These are phyloP conservation scores for Phytophthora pinifolia DNA, from an alignment of 352 stramenopile species.

Conservation along the genomic window DNA sequence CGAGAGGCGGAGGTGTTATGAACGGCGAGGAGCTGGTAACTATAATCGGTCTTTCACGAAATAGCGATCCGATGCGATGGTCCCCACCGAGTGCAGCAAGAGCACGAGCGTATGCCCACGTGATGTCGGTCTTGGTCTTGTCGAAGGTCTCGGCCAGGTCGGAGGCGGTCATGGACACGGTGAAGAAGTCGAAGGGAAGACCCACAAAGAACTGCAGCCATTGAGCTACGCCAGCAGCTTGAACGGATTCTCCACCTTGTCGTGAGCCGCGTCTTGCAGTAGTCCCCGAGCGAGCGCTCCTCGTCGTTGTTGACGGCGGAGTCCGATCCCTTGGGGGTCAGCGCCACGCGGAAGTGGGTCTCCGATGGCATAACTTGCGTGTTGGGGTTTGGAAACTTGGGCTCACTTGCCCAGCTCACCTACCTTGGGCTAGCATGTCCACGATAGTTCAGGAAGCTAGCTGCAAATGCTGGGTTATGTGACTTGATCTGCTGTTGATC, in stretches of 20 bases:
- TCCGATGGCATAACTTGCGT: conserved; percentile 17
- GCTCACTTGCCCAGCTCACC: no score
- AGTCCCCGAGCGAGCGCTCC: conserved; percentile 34
- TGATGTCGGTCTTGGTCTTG: conserved; percentile 50
- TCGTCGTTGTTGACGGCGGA: conserved; percentile 22
- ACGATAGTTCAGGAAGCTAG: no score
- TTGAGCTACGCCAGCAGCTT: conserved; percentile 32
- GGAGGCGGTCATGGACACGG: conserved; percentile 48
- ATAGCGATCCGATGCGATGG: conserved; percentile 46
- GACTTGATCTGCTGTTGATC: no score
- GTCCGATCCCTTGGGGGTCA: conserved; percentile 31
- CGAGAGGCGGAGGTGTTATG: conserved; percentile 8
- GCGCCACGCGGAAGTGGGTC: conserved; percentile 30
- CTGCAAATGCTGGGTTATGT: no score
- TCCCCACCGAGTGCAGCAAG: conserved; percentile 23
- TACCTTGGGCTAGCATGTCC: no score
- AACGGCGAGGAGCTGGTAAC: conserved; percentile 13
- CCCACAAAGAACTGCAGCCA: conserved; percentile 40
- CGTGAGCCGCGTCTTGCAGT: conserved; percentile 37
- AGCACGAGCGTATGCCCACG: conserved; percentile 45
- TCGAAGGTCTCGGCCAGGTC: conserved; percentile 48
- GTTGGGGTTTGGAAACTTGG: no score
- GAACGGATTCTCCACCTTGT: conserved; percentile 31
- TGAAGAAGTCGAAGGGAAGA: conserved; percentile 65
- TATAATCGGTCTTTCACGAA: conserved; percentile 22